Conservation (phyloP, 2,329 filamentous ascomycete species). For the Diaporthe humulicola region DNA sequence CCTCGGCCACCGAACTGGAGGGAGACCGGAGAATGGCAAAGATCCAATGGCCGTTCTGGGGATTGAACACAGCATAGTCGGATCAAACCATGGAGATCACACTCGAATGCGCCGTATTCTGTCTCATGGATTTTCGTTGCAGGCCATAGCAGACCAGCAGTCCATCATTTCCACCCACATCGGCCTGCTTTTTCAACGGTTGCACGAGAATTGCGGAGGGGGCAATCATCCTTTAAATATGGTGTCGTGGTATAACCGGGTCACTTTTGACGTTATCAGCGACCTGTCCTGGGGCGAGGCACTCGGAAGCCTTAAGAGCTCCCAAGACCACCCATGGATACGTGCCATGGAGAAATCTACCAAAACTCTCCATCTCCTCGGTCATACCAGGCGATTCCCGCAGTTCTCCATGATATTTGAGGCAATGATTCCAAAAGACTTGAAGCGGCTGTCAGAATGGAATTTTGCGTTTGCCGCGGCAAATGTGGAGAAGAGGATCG, state of each 20-base stretch:
- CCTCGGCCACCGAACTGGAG: neutral
- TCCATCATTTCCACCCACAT: neutral
- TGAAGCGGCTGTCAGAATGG: neutral
- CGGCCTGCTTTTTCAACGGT: neutral
- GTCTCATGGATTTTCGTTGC: neutral
- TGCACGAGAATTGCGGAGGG: neutral
- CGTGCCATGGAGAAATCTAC: neutral
- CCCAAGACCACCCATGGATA: neutral
- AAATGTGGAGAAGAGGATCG: constrained; percentile 2
- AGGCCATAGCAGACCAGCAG: neutral
- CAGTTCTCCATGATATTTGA: neutral
- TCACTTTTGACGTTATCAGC: neutral
- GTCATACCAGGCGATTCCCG: neutral
- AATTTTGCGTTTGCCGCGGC: neutral
- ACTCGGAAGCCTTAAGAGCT: neutral
- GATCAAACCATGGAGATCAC: neutral
- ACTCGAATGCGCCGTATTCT: neutral
- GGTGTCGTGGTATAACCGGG: neutral
- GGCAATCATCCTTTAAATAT: neutral
- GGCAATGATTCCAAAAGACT: neutral
- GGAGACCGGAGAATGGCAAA: neutral
- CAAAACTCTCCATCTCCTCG: neutral
- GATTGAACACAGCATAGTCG: neutral
- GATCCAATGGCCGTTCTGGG: neutral
- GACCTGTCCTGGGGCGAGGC: neutral